phyloP scores from a whole-genome alignment of 345 rosid genomes.

The Brassica cretica region DNA sequence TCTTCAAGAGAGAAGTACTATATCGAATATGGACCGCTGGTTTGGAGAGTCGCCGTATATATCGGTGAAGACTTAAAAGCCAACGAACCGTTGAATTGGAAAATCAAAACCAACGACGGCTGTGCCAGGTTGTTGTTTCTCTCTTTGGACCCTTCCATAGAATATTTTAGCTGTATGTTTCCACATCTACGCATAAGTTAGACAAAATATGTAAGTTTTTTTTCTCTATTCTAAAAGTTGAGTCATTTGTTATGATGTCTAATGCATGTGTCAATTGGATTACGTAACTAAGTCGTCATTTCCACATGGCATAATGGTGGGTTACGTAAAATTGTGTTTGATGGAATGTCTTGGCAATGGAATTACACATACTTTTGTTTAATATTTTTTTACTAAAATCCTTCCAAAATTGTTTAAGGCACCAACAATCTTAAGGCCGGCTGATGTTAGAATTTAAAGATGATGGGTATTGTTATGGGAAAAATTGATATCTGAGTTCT shows the following conservation, averaged over 20 bases:
- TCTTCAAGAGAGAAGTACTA: neutral
- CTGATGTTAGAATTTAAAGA: neutral
- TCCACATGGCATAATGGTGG: neutral
- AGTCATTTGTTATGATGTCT: neutral
- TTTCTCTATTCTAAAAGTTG: neutral
- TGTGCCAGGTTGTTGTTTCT: conserved; percentile 28
- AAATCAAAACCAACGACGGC: conserved; percentile 16
- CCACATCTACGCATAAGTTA: neutral
- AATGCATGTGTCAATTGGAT: neutral
- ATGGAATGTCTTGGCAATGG: neutral
- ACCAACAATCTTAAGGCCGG: too few species aligned
- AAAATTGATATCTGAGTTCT: neutral
- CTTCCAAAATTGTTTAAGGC: too few species aligned
- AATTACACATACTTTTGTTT: too few species aligned
- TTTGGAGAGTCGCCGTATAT: conserved; percentile 22
- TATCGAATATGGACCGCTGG: conserved; percentile 34
- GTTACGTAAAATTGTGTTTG: neutral
- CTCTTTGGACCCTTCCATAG: conserved; percentile 22
- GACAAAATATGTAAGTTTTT: neutral
- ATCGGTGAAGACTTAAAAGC: conserved; percentile 24
- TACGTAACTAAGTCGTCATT: neutral
- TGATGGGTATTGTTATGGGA: neutral
- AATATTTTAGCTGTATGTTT: conserved; percentile 25
- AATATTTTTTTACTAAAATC: too few species aligned
- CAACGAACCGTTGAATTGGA: conserved; percentile 21